Evolutionary conservation across 1,284 basidiomycete genomes (phyloP).

Genomic region (Xanthoconium separans): DNA sequence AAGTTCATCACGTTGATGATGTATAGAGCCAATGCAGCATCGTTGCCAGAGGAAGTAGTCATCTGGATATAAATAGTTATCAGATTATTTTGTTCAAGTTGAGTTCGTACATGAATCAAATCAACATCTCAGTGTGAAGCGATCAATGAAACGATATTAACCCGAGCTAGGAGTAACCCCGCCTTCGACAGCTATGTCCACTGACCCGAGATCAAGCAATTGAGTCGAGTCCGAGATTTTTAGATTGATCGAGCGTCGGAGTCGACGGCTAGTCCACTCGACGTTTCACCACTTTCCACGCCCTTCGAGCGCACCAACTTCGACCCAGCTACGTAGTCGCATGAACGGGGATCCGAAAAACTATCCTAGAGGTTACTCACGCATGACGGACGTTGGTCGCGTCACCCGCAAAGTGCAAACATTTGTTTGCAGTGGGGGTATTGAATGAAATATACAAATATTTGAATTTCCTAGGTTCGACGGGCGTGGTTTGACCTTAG

Average conservation of each 20-base stretch:
- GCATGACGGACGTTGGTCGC: conserved; percentile 14
- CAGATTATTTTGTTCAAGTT: too few species aligned
- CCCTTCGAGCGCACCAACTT: neutral
- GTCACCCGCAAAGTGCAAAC: conserved; percentile 21
- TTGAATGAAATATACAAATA: conserved; percentile 12
- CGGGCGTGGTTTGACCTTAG: too few species aligned
- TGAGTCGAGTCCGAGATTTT: neutral
- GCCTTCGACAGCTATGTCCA: neutral
- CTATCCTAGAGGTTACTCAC: conserved; percentile 1
- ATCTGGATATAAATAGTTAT: too few species aligned
- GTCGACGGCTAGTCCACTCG: conserved; percentile 18
- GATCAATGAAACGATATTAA: too few species aligned
- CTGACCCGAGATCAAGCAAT: neutral
- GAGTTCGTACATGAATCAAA: too few species aligned
- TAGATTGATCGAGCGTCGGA: neutral
- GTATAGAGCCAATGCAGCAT: too few species aligned
- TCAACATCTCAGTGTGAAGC: too few species aligned
- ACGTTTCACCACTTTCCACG: conserved; percentile 24
- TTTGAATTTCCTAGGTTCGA: conserved; percentile 11
- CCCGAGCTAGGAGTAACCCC: too few species aligned
- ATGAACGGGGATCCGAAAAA: too few species aligned
- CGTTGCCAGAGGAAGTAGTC: too few species aligned
- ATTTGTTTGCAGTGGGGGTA: conserved; percentile 8
- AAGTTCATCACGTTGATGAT: too few species aligned
- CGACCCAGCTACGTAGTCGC: conserved; percentile 10